These are phyloP conservation scores for Pythium sp. DNA, from an alignment of 352 stramenopile species.

Conservation along the genomic window DNA sequence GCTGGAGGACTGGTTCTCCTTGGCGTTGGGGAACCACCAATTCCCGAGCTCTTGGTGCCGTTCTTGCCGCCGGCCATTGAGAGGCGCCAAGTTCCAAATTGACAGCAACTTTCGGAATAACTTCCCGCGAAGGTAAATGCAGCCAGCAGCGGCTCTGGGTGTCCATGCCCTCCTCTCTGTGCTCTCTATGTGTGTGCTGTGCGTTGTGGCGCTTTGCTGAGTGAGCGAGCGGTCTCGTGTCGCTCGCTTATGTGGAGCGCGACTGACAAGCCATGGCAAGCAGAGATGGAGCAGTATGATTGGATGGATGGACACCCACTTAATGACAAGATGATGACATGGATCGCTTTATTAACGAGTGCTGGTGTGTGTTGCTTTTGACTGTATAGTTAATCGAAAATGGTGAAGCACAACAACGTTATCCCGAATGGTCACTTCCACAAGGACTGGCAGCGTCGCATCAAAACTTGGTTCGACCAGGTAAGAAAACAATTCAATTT, in stretches of 20 bases:
- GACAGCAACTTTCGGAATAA: slow-evolving; percentile 85
- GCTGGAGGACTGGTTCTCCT: slow-evolving; percentile 60
- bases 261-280: neutral
- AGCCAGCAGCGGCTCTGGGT: neutral
- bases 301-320: neutral
- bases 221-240: neutral
- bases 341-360: slow-evolving; percentile 10
- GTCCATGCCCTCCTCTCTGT: neutral
- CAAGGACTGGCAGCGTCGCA: slow-evolving; percentile 98
- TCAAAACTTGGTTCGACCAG: slow-evolving; percentile 97
- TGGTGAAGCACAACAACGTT: slow-evolving; percentile 99
- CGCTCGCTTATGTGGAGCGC: neutral
- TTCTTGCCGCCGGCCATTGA: slow-evolving; percentile 30
- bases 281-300: neutral
- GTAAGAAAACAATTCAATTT: slow-evolving; percentile 34
- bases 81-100: slow-evolving; percentile 86
- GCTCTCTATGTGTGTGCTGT: neutral
- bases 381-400: slow-evolving; percentile 65
- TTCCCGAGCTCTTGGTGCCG: slow-evolving; percentile 32
- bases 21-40: slow-evolving; percentile 84
- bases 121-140: slow-evolving; percentile 68
- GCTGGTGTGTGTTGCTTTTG: slow-evolving; percentile 1
- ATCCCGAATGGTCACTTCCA: slow-evolving; percentile 99
- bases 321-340: neutral
- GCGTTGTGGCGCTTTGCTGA: neutral